phyloP scores from a whole-genome alignment of 192 early-diverging fungal genomes.

The Lobosporangium transversale region DNA sequence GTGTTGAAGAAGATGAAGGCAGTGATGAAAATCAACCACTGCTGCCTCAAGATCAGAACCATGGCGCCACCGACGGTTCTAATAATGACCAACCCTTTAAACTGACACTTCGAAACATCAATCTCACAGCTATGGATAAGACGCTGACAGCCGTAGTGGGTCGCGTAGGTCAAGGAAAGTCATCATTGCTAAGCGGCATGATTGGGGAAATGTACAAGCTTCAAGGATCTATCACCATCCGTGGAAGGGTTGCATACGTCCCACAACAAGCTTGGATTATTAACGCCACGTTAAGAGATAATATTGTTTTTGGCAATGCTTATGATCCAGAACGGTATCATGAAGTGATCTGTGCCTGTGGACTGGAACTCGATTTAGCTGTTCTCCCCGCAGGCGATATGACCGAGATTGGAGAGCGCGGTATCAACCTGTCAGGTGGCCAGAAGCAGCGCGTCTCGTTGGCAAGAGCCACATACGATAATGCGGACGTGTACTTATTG shows the following conservation, averaged over 20 bases:
- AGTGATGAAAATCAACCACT: background rate
- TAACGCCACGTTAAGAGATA: conserved; percentile 90
- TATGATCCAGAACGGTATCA: conserved; percentile 79
- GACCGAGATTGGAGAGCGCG: conserved; percentile 92
- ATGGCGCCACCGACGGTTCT: background rate
- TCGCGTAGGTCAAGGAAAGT: conserved; percentile 75
- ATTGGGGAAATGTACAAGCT: conserved; percentile 88
- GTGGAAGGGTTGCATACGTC: conserved; percentile 72
- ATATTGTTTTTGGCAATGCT: conserved; percentile 85
- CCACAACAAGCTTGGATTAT: conserved; percentile 86
- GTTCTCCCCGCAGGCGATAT: conserved; percentile 87
- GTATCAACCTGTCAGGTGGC: conserved; percentile 91
- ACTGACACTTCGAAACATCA: conserved; percentile 30
- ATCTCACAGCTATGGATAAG: conserved; percentile 51
- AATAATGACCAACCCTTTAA: background rate
- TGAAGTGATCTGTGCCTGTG: conserved; percentile 75
- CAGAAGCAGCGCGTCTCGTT: conserved; percentile 79
- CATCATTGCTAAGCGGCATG: conserved; percentile 59
- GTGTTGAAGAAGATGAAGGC: conserved; percentile 16
- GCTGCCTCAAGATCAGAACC: conserved; percentile 65
- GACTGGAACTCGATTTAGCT: conserved; percentile 82
- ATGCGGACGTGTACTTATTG: conserved; percentile 77
- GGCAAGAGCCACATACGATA: conserved; percentile 83
- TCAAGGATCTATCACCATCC: conserved; percentile 67
- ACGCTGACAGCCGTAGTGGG: conserved; percentile 84